phyloP scores from a whole-genome alignment of 257 asterid species.

The Gentiana dahurica region DNA sequence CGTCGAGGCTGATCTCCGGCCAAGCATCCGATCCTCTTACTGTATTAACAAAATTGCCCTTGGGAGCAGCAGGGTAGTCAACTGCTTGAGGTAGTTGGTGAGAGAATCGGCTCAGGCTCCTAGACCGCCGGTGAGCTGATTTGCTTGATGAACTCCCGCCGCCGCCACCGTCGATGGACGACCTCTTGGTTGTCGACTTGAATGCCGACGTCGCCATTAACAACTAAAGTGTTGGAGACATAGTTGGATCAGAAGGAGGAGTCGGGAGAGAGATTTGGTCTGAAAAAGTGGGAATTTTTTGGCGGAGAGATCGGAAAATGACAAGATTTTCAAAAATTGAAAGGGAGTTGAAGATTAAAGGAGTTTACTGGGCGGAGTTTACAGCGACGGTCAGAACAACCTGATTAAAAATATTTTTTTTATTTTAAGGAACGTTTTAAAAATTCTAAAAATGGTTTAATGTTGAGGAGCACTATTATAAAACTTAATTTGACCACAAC shows the following conservation, averaged over 20 bases:
- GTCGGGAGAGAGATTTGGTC: background rate
- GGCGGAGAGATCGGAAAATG: constrained; percentile 23
- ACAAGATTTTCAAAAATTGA: constrained; percentile 18
- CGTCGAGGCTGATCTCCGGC: constrained; percentile 79
- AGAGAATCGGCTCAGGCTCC: constrained; percentile 36
- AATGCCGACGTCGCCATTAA: constrained; percentile 86
- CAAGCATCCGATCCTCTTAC: constrained; percentile 50
- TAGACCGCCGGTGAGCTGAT: constrained; percentile 29
- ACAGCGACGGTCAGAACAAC: no score
- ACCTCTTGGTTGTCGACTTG: constrained; percentile 56
- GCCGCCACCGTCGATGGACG: constrained; percentile 38
- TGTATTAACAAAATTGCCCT: constrained; percentile 73
- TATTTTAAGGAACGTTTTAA: no score
- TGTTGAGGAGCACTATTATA: no score
- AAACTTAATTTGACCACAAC: no score
- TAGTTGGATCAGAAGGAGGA: background rate
- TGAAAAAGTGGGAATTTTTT: constrained; percentile 3
- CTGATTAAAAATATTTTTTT: no score
- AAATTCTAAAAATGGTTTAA: no score
- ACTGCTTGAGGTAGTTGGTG: constrained; percentile 21
- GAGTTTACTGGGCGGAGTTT: no score
- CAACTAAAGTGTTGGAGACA: background rate
- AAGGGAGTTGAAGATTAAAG: no score
- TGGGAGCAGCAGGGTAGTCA: constrained; percentile 30
- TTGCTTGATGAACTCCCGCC: constrained; percentile 12